These are phyloP conservation scores for Rhizoctonia solani DNA, from an alignment of 1,284 basidiomycete species.

Conservation along the genomic window DNA sequence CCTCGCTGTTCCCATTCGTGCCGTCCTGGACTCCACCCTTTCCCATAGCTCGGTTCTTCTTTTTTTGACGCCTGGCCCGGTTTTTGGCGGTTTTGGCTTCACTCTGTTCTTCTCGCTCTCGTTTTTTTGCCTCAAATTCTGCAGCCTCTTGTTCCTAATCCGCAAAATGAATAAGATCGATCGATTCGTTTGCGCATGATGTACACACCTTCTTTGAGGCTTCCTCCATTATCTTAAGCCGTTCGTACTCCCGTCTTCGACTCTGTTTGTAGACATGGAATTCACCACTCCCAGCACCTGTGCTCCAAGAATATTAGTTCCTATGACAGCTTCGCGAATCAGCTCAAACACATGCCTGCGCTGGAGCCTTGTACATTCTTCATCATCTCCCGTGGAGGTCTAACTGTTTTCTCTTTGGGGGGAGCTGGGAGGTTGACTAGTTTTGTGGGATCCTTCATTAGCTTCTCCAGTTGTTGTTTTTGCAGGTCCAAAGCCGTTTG, in stretches of 20 bases:
- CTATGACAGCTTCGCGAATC: background rate
- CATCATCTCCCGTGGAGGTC: constrained; percentile 89
- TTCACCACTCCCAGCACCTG: constrained; percentile 85
- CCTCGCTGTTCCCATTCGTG: constrained; percentile 1
- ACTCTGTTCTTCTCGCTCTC: constrained; percentile 64
- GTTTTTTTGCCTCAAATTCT: constrained; percentile 70
- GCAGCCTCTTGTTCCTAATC: constrained; percentile 63
- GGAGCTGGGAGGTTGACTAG: constrained; percentile 74
- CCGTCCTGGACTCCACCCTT: constrained; percentile 45
- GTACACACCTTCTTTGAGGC: constrained; percentile 70
- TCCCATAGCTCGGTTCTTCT: constrained; percentile 69
- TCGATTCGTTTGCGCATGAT: background rate
- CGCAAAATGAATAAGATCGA: background rate
- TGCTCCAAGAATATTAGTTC: background rate
- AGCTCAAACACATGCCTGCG: constrained; percentile 54
- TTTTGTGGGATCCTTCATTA: constrained; percentile 86
- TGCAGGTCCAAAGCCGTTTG: constrained; percentile 71
- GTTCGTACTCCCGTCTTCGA: constrained; percentile 91
- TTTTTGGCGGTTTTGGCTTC: constrained; percentile 93
- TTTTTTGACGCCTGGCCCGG: constrained; percentile 86
- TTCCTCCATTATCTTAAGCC: constrained; percentile 90
- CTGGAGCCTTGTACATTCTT: constrained; percentile 96
- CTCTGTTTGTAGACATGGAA: constrained; percentile 99
- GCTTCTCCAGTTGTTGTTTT: constrained; percentile 75
- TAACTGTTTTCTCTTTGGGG: constrained; percentile 76